Base-by-base conservation (phyloP, 2,329 filamentous ascomycete genomes). In the Xylaria digitata region DNA sequence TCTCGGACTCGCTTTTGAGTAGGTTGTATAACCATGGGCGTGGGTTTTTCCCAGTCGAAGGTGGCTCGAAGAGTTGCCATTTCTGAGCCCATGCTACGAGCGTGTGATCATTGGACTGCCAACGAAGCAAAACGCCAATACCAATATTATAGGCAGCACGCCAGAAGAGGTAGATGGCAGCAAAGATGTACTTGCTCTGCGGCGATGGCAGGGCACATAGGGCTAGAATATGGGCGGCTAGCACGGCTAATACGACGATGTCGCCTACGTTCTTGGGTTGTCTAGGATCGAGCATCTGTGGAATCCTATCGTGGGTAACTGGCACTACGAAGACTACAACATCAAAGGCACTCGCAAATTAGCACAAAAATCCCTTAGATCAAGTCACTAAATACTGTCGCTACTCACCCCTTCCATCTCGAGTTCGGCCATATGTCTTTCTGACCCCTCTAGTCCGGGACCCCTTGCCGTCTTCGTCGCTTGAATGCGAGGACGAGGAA, bases 301-400 rank as follows among this genome's bases (percentile, higher is more conserved):
- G 97, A 74, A 99, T 95, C 96, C 99, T 98, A 82, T 99, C 96
- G 84, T 97, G 94, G 63, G 96, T 99, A 69, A 93, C 90, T 54
- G 96, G 96, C 61, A 99, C 96, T 65, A 93, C 91, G 78, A 99
- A 99, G 75, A 97, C 96, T 98, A 76, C 54, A 71, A 58, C 19
- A 37, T 8, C 42, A 43, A n/a, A 53, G 26, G 54, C 48, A 23
- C 23, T 0, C 7, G 30, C 7, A 42, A 34, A 52, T 68, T 60
- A 68, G 63, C 37, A 11, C 30, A 43, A n/a, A 5, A 19, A 32
- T 58, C 42, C 32, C 19, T 53, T 19, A 45, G 23, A 46, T 32
- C 26, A 23, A 19, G 26, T 46, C 32, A 13, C 1, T 23, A 26
- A 49, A 54, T 19, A 17, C 37, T 23, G 8, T 56, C 8, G 45